Base-by-base conservation (phyloP, 768 basidiomycete genomes). In the Naganishia randhawae region DNA sequence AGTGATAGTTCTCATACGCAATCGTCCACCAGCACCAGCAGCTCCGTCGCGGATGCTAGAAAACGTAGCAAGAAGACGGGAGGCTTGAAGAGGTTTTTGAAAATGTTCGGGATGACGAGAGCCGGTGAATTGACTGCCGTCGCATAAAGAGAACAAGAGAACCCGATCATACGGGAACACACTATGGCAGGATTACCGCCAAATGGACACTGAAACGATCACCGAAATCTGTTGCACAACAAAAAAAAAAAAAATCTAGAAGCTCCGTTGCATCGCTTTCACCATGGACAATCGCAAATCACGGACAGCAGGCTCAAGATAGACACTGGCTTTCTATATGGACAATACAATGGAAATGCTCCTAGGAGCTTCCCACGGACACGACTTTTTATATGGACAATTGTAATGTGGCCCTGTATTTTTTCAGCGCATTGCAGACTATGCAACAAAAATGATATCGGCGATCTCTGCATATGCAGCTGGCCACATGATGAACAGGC, bases 21-120 rank as follows among this genome's bases (percentile, higher is more conserved):
- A 8, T 61, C 25, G 35, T 25, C 27, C n/a, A 35, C 37, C 16
- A 17, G 16, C 14, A 35, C 35, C 9, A 25, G 37, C 57, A 35
- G 25, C 17, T 61, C 35, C 32, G 14, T 61, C 57, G 33, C 17
- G 22, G 57, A 55, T 22, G 10, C 54, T n/a, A 55, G 33, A 37
- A 22, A 22, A 13, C 31, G 41, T 35, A 39, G 6, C 37, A 42
- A 42, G 57, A 61, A 61, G 25, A 25, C 57, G n/a, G 57, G 57
- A 41, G 57, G 57, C 22, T 16, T 61, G 37, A 61, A 61, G 57
- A 35, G 57, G 39, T 61, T 61, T 25, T 41, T 61, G 57, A n/a
- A 39, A 14, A 42, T 42, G 22, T 61, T 61, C 29, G n/a, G n/a
- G 7, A 61, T 61, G 57, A 57, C 55, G 35, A 57, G 37, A n/a